Evolutionary conservation across 1,139 yeast species (phyloP).

Genomic region (Hemisphaericaspora subhashii): DNA sequence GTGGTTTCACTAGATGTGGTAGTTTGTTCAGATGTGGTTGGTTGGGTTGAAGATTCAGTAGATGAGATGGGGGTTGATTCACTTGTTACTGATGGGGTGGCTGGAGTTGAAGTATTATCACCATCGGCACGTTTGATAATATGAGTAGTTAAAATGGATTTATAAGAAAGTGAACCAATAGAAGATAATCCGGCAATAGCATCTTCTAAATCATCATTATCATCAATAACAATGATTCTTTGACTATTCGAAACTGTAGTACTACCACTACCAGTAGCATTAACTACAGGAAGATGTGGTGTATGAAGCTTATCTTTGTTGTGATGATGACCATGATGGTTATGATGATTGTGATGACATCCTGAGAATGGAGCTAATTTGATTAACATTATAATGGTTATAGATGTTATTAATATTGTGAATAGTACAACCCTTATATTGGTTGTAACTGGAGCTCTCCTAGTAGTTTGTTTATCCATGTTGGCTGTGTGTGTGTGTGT

Average conservation of each 20-base stretch:
- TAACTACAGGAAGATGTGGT: background rate
- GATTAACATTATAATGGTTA: constrained; percentile 4
- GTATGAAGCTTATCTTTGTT: background rate
- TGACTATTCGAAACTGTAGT: too few species aligned
- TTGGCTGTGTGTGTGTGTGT: background rate
- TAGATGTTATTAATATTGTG: constrained; percentile 5
- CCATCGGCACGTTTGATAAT: constrained; percentile 10
- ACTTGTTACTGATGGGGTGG: background rate
- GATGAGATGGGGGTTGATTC: constrained; percentile 1
- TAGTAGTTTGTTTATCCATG: constrained; percentile 2
- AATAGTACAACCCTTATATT: constrained; percentile 2
- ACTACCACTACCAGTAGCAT: background rate
- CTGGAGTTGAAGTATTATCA: constrained; percentile 7
- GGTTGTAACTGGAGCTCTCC: background rate
- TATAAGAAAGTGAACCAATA: background rate
- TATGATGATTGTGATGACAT: background rate
- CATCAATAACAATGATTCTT: constrained; percentile 1
- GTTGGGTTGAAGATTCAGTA: constrained; percentile 1
- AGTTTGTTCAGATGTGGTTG: background rate
- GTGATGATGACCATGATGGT: constrained; percentile 2
- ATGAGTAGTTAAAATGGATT: background rate
- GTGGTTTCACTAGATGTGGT: background rate
- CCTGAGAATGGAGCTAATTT: constrained; percentile 3
- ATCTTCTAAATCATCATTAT: constrained; percentile 1
- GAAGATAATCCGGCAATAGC: background rate